Conservation (phyloP, 2,329 filamentous ascomycete species). For the Colletotrichum sp. region DNA sequence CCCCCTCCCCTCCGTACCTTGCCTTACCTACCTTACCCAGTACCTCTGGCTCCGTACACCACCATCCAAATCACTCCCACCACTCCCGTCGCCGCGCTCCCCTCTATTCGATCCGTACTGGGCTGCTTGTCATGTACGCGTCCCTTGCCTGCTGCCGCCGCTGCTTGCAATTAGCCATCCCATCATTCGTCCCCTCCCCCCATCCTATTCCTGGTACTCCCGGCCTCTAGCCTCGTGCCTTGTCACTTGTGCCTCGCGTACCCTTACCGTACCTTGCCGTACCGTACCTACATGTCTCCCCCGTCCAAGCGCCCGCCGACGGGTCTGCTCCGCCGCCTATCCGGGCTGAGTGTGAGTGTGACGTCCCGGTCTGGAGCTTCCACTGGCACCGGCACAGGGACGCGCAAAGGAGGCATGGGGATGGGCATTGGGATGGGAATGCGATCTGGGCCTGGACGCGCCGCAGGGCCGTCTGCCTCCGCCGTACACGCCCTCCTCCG, state of each 20-base stretch:
- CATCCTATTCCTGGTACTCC: neutral
- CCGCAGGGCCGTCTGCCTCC: constrained; percentile 21
- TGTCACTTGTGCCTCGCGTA: neutral
- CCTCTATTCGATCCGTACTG: neutral
- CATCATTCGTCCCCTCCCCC: constrained; percentile 11
- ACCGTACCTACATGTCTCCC: constrained; percentile 27
- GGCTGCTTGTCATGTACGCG: constrained; percentile 14
- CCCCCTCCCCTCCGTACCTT: neutral
- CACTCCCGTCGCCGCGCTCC: neutral
- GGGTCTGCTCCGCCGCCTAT: constrained; percentile 26
- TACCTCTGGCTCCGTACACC: neutral
- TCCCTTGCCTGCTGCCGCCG: neutral
- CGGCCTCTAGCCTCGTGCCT: neutral
- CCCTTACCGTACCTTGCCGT: neutral
- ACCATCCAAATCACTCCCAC: neutral
- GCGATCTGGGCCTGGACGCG: neutral
- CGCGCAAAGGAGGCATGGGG: neutral
- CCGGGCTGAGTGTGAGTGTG: constrained; percentile 16
- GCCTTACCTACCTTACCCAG: neutral
- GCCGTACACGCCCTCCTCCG: constrained; percentile 29
- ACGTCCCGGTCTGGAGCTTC: constrained; percentile 19
- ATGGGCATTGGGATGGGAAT: neutral
- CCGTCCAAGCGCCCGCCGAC: constrained; percentile 33
- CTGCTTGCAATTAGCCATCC: constrained; percentile 20
- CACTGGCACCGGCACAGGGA: neutral